A percentile compares a stretch with the other conserved stretches of the same genome.
phyloP scores from a whole-genome alignment of 768 basidiomycete species.

The Gloeophyllum trabeum region DNA sequence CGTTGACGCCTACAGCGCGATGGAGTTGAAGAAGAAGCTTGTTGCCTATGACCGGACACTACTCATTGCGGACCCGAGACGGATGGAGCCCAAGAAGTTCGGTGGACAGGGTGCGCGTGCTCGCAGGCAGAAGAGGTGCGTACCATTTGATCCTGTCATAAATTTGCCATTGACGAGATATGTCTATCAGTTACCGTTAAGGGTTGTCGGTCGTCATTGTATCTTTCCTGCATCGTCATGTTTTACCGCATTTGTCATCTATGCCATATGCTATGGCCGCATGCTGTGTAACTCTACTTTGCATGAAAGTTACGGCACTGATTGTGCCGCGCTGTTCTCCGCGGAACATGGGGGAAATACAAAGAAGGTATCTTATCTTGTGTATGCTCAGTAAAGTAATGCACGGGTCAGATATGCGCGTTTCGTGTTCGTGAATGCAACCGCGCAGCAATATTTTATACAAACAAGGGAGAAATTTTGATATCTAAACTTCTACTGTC shows the following conservation, averaged over 20 bases:
- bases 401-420: too few species aligned
- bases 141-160: background rate
- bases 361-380: too few species aligned
- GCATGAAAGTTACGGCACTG: too few species aligned
- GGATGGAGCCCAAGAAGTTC: conserved; percentile 99
- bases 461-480: too few species aligned
- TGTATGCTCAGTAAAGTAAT: too few species aligned
- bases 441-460: too few species aligned
- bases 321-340: too few species aligned
- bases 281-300: too few species aligned
- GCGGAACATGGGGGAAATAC: too few species aligned
- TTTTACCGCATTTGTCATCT: conserved; percentile 26
- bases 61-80: conserved; percentile 87
- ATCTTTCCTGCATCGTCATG: conserved; percentile 32
- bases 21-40: conserved; percentile 97
- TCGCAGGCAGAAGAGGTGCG: conserved; percentile 92
- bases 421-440: too few species aligned
- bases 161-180: background rate
- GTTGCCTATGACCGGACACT: conserved; percentile 91
- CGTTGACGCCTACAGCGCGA: conserved; percentile 91
- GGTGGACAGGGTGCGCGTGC: conserved; percentile 98
- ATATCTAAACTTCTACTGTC: too few species aligned
- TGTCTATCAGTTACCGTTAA: conserved; percentile 65
- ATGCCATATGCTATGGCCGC: conserved; percentile 21
- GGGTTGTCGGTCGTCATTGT: conserved; percentile 21